Base-by-base conservation (phyloP, 2,329 filamentous ascomycete genomes). In the Botrytis elliptica region DNA sequence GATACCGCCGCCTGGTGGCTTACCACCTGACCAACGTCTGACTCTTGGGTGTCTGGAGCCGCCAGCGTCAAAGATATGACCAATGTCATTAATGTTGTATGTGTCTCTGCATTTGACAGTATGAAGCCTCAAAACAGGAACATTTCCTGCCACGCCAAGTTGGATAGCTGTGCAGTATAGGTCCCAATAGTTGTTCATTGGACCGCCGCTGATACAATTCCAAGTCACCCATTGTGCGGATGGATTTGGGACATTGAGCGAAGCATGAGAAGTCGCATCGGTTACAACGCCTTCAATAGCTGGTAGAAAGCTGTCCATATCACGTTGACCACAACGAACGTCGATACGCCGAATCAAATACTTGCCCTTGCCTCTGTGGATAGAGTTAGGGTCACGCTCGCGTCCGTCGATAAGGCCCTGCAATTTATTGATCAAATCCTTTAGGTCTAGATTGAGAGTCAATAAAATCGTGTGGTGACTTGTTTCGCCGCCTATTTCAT, bases 81-180 rank as follows among this genome's bases (percentile, higher is more conserved):
- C 71, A 5, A 42, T 38, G 14, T 29, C 55, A 12, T 20, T 22
- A 22, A 33, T 44, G n/a, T 52, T 66, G 49, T 52, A 59, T 18
- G 44, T 59, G n/a, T 57, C 66, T 18, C 42, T 63, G 38, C 66
- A 63, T 25, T 42, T 70, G 38, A 70, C 59, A 25, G 71, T 73
- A 20, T 67, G 33, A 70, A 73, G 57, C 25, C 70, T 73, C 57
- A 73, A 38, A 10, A 73, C 70, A 42, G 71, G 71, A 44, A n/a
- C 29, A n/a, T 63, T 36, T 38, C 44, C 60, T 33, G n/a, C 5
- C 5, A 44, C 65, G 38, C 68, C 68, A n/a, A 70, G 55, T 16
- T 62, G 44, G n/a, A 73, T 73, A 25, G 68, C 59, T 7, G 14
- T 20, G 16, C 71, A 44, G 36, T 70, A 73, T 22, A 64, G 62